Conservation (phyloP, 2,329 filamentous ascomycete genomes). For the Penicillium freii region DNA sequence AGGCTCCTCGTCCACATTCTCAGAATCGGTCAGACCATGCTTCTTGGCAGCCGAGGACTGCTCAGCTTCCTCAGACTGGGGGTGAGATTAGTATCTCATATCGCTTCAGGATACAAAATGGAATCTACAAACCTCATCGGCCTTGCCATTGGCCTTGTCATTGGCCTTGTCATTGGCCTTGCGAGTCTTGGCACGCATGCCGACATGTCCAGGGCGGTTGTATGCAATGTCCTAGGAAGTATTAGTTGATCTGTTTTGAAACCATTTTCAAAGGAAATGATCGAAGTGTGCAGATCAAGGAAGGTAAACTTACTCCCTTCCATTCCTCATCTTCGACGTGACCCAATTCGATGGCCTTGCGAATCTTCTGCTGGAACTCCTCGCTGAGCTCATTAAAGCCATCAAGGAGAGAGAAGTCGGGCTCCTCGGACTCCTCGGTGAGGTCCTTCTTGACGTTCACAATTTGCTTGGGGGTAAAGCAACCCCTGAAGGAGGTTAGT, state of each 20-base stretch:
- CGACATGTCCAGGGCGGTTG: slow-evolving; percentile 66
- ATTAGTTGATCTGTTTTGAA: neutral
- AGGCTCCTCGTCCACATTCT: slow-evolving; percentile 12
- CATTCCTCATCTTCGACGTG: slow-evolving; percentile 84
- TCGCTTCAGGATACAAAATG: neutral
- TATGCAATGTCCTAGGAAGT: slow-evolving; percentile 65
- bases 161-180: slow-evolving; percentile 7
- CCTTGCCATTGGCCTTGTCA: slow-evolving; percentile 8
- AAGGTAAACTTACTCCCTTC: slow-evolving; percentile 66
- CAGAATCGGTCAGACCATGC: neutral
- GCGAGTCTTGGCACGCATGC: slow-evolving; percentile 52
- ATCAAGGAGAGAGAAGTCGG: slow-evolving; percentile 68
- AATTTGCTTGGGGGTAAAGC: slow-evolving; percentile 74
- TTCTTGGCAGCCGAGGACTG: slow-evolving; percentile 1
- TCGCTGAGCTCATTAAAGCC: slow-evolving; percentile 74
- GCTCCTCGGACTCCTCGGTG: slow-evolving; percentile 38
- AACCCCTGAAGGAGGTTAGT: slow-evolving; percentile 64
- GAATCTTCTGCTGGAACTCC: slow-evolving; percentile 71
- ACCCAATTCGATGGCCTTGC: slow-evolving; percentile 68
- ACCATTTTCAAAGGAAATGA: neutral
- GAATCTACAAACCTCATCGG: neutral
- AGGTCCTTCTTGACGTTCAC: slow-evolving; percentile 54
- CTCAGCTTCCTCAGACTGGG: slow-evolving; percentile 6
- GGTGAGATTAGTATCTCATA: neutral
- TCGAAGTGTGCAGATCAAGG: neutral